Conservation (phyloP, 805 yeast species). For the Ogataea siamensis region DNA sequence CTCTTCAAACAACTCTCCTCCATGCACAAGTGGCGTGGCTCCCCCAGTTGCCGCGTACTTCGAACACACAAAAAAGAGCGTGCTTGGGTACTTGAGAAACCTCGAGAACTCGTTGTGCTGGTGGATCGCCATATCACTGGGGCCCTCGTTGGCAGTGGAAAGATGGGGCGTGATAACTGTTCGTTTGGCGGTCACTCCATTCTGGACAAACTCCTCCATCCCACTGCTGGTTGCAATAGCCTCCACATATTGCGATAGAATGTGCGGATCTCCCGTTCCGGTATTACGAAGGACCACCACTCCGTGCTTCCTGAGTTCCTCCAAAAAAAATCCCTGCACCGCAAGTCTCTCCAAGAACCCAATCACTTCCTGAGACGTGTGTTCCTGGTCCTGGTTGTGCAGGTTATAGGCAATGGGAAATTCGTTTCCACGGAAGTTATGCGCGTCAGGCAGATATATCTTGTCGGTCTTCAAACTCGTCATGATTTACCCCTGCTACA, state of each 20-base stretch:
- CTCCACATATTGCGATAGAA: conserved; percentile 22
- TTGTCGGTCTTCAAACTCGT: conserved; percentile 1
- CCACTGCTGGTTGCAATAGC: conserved; percentile 27
- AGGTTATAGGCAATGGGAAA: conserved; percentile 20
- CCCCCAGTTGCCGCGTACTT: conserved; percentile 31
- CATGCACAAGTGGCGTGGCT: conserved; percentile 36
- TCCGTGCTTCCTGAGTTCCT: conserved; percentile 27
- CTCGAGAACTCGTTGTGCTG: conserved; percentile 38
- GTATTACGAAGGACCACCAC: conserved; percentile 31
- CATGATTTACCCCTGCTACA: too few relatives aligned
- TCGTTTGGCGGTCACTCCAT: conserved; percentile 32
- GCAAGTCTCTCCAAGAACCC: conserved; percentile 19
- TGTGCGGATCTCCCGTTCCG: conserved; percentile 24
- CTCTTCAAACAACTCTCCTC: conserved; percentile 31
- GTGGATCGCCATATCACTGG: conserved; percentile 21
- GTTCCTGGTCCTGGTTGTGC: neutral
- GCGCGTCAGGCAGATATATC: conserved; percentile 14
- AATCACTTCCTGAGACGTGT: conserved; percentile 7
- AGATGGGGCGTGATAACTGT: conserved; percentile 26
- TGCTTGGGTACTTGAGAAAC: conserved; percentile 31
- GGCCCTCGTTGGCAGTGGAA: conserved; percentile 36
- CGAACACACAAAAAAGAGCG: conserved; percentile 26
- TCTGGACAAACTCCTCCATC: conserved; percentile 28
- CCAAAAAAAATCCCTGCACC: conserved; percentile 25
- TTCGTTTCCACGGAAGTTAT: conserved; percentile 21